Conservation (phyloP, 805 yeast genomes). For the Vanderwaltozyma yarrowii region DNA sequence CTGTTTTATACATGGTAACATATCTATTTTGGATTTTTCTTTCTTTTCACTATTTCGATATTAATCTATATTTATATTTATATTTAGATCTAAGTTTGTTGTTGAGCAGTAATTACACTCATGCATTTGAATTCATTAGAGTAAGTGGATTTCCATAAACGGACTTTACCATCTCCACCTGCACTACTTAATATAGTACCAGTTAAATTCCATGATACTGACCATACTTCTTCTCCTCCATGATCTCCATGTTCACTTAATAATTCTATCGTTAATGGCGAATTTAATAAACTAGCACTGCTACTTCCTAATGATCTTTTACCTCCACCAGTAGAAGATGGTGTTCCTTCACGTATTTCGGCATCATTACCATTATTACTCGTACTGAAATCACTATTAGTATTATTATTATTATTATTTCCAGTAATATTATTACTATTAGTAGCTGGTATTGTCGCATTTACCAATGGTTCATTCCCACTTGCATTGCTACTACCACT, state of each 20-base stretch:
- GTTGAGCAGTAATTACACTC: constrained; percentile 55
- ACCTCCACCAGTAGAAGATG: background rate
- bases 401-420: background rate
- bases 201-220: constrained; percentile 88
- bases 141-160: constrained; percentile 86
- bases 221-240: constrained; percentile 90
- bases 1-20: too few species aligned
- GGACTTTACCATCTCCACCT: constrained; percentile 88
- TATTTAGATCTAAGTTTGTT: background rate
- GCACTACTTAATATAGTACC: constrained; percentile 89
- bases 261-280: constrained; percentile 39
- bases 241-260: constrained; percentile 67
- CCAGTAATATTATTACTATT: background rate
- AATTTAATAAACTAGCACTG: background rate
- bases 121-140: constrained; percentile 83
- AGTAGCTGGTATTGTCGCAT: background rate
- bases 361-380: background rate
- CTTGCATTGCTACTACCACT: background rate
- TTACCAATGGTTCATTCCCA: constrained; percentile 1
- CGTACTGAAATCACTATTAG: background rate
- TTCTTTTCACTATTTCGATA: too few species aligned
- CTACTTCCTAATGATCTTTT: background rate
- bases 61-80: too few species aligned
- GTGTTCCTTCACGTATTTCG: background rate
- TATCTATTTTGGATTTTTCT: too few species aligned